These are phyloP conservation scores for Naegleria gruberi DNA, from an alignment of 208 protist species.

Conservation along the genomic window DNA sequence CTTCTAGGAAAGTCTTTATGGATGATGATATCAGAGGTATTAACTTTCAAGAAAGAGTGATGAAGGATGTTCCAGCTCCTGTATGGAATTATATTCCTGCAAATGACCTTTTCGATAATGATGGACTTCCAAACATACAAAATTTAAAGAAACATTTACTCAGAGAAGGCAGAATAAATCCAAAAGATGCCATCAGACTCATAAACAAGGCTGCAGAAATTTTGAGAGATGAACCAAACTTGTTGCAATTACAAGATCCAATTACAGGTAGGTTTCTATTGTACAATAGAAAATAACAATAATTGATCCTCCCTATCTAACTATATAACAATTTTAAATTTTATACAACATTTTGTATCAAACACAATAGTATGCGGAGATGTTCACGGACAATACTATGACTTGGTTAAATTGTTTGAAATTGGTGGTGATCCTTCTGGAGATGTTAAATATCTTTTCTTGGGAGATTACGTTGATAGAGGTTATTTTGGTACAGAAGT, in stretches of 20 bases:
- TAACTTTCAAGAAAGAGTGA: background rate
- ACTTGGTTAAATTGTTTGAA: conserved; percentile 87
- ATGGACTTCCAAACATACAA: conserved; percentile 34
- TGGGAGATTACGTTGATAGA: conserved; percentile 92
- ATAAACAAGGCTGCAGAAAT: conserved; percentile 58
- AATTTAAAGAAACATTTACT: conserved; percentile 61
- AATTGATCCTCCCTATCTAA: too few relatives aligned
- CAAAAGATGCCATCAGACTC: conserved; percentile 61
- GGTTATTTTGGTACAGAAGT: conserved; percentile 76
- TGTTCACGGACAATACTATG: conserved; percentile 93
- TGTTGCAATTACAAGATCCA: conserved; percentile 58
- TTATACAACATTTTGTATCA: background rate
- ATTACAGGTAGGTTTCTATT: conserved; percentile 40
- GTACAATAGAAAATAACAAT: background rate
- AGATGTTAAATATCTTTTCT: conserved; percentile 24
- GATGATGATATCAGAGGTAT: background rate
- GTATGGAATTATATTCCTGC: background rate
- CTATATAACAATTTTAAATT: background rate
- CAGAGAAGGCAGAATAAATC: conserved; percentile 58
- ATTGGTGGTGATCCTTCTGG: conserved; percentile 66
- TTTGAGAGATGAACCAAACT: conserved; percentile 69
- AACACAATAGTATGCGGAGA: conserved; percentile 64
- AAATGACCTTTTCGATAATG: conserved; percentile 1
- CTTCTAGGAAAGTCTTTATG: background rate
- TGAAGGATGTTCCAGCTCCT: background rate